These are phyloP conservation scores for Triangularia setosa DNA, from an alignment of 2,329 filamentous ascomycete genomes.

Conservation along the genomic window DNA sequence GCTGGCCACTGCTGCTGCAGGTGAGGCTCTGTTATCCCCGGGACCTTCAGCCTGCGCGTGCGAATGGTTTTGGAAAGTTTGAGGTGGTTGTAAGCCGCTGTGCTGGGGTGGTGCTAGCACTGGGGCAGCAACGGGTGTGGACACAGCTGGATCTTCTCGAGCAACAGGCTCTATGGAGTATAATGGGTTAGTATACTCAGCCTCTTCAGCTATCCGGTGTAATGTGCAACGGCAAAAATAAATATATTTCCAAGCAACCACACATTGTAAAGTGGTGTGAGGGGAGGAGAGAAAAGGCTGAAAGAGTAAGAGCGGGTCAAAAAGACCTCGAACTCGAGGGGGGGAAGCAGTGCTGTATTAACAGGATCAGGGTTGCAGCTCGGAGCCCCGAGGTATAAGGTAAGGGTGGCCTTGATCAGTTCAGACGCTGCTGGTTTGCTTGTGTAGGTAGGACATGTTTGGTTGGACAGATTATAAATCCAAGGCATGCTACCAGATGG, in stretches of 20 bases:
- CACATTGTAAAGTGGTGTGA: not conserved
- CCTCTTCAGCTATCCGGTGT: not conserved
- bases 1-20: slow-evolving; percentile 19
- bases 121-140: not conserved
- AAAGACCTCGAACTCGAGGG: slow-evolving; percentile 1
- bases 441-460: not conserved
- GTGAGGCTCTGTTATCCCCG: slow-evolving; percentile 15
- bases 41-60: slow-evolving; percentile 15
- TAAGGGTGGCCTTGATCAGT: slow-evolving; percentile 2
- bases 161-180: slow-evolving; percentile 1
- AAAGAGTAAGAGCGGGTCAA: slow-evolving; percentile 5
- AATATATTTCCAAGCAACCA: not conserved
- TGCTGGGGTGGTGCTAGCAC: not conserved
- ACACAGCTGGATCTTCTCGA: slow-evolving; percentile 4
- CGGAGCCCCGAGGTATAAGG: not conserved
- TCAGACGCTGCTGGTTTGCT: not conserved
- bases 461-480: slow-evolving; percentile 20
- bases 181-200: slow-evolving; percentile 17
- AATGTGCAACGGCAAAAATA: not conserved
- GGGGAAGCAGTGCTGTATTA: not conserved
- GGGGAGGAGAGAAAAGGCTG: not conserved
- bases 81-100: not conserved
- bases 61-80: not conserved
- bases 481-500: slow-evolving; percentile 1
- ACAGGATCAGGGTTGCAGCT: slow-evolving; percentile 9